These are phyloP conservation scores for Cytospora paraplurivora DNA, from an alignment of 2,329 filamentous ascomycete species.

Conservation along the genomic window DNA sequence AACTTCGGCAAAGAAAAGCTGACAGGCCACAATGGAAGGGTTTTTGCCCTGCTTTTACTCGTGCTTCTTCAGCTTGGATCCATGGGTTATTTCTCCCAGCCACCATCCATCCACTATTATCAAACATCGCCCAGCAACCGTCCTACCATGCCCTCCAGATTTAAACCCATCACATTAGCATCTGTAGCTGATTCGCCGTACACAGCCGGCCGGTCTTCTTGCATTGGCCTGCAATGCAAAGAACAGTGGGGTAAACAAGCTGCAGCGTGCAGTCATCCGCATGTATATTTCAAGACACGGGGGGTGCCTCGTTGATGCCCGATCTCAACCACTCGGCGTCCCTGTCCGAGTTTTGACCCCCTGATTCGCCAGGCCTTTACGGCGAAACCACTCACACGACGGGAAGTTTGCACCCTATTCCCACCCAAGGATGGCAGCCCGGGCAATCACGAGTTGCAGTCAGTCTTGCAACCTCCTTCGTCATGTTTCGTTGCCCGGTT, in stretches of 20 bases:
- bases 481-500: not conserved
- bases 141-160: too few relatives aligned
- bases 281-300: constrained; percentile 6
- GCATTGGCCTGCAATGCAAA: constrained; percentile 11
- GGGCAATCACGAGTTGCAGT: constrained; percentile 1
- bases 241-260: constrained; percentile 5
- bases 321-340: constrained; percentile 18
- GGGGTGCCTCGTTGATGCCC: constrained; percentile 19
- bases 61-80: constrained; percentile 10
- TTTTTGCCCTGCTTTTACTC: constrained; percentile 15
- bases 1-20: not conserved
- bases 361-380: constrained; percentile 9
- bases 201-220: not conserved
- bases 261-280: constrained; percentile 19
- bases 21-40: constrained; percentile 8
- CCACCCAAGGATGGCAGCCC: constrained; percentile 3
- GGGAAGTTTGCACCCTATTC: not conserved
- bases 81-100: constrained; percentile 5
- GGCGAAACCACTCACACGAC: constrained; percentile 14
- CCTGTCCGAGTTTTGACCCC: constrained; percentile 1
- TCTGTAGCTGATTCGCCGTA: constrained; percentile 11
- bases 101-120: not conserved
- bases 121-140: too few relatives aligned
- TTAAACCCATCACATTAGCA: not conserved
- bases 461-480: not conserved